Evolutionary conservation across 345 rosid genomes (phyloP).

Genomic region (Citrus unshiu): DNA sequence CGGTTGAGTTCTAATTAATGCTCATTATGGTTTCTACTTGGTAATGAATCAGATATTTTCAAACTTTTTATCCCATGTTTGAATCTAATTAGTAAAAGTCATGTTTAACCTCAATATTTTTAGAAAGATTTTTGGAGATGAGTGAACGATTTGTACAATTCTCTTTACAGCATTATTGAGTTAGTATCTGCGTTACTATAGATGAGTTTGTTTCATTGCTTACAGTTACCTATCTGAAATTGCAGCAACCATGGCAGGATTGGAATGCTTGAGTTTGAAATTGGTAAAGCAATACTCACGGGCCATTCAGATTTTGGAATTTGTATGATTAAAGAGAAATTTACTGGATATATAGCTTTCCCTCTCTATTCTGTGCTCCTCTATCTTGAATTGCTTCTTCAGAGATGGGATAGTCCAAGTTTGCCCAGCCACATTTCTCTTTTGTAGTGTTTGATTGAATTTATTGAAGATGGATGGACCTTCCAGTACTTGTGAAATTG

Average conservation of each 20-base stretch:
- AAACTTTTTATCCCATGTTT: background rate
- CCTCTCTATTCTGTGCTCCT: constrained; percentile 15
- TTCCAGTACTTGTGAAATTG: constrained; percentile 50
- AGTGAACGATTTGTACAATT: background rate
- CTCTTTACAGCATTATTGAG: background rate
- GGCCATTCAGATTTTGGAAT: constrained; percentile 20
- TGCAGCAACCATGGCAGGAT: constrained; percentile 26
- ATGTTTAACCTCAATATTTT: background rate
- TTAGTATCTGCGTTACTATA: background rate
- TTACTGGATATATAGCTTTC: constrained; percentile 11
- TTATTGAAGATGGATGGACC: constrained; percentile 30
- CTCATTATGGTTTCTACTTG: background rate
- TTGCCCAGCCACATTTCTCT: constrained; percentile 1
- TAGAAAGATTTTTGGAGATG: background rate
- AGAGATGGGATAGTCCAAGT: constrained; percentile 38
- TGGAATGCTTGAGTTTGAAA: constrained; percentile 26
- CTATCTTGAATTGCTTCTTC: constrained; percentile 19
- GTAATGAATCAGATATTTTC: background rate
- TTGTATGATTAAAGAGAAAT: constrained; percentile 29
- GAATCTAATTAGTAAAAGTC: background rate
- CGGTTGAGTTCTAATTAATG: background rate
- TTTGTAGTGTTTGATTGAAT: constrained; percentile 18
- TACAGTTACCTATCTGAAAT: background rate
- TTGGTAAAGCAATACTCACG: constrained; percentile 1
- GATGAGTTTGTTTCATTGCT: background rate